A percentile compares a stretch with the other conserved stretches of the same genome.
These are phyloP conservation scores for Plectranthus barbatus DNA, from an alignment of 257 asterid species.

Conservation along the genomic window DNA sequence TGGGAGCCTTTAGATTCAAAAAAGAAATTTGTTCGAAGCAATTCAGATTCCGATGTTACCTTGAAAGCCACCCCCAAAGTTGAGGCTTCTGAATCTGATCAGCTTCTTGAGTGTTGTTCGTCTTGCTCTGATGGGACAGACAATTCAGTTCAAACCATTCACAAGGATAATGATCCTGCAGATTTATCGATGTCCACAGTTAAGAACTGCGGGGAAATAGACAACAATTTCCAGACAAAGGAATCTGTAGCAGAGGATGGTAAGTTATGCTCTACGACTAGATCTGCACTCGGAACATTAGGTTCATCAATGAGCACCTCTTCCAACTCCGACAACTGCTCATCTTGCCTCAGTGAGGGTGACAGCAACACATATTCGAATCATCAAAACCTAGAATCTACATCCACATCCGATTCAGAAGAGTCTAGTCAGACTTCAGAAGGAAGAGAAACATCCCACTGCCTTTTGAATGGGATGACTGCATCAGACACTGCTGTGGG, in stretches of 20 bases:
- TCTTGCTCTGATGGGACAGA: slow-evolving; percentile 40
- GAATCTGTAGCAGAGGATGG: slow-evolving; percentile 36
- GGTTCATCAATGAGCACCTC: slow-evolving; percentile 47
- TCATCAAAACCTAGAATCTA: slow-evolving; percentile 58
- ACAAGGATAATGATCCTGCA: slow-evolving; percentile 25
- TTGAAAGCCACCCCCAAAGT: slow-evolving; percentile 40
- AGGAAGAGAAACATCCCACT: slow-evolving; percentile 41
- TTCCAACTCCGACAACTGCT: slow-evolving; percentile 70
- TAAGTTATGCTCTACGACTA: slow-evolving; percentile 19
- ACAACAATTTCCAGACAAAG: no score
- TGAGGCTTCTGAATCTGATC: slow-evolving; percentile 48
- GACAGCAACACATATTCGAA: slow-evolving; percentile 65
- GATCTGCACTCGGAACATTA: slow-evolving; percentile 19
- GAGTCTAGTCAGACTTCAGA: slow-evolving; percentile 65
- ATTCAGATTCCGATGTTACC: slow-evolving; percentile 63
- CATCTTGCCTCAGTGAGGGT: slow-evolving; percentile 83
- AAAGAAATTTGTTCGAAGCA: slow-evolving; percentile 59
- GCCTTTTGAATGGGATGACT: slow-evolving; percentile 30
- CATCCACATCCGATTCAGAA: slow-evolving; percentile 77
- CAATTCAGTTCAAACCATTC: slow-evolving; percentile 30
- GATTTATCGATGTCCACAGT: slow-evolving; percentile 17
- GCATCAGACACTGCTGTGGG: slow-evolving; percentile 23
- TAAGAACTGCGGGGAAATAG: slow-evolving; percentile 22
- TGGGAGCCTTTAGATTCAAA: slow-evolving; percentile 96
- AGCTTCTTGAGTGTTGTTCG: slow-evolving; percentile 38